Evolutionary conservation across 164 flowering plant genomes (phyloP), one percentile per base, ranked within the genome.

Genomic region (Kalanchoe fedtschenkoi): DNA sequence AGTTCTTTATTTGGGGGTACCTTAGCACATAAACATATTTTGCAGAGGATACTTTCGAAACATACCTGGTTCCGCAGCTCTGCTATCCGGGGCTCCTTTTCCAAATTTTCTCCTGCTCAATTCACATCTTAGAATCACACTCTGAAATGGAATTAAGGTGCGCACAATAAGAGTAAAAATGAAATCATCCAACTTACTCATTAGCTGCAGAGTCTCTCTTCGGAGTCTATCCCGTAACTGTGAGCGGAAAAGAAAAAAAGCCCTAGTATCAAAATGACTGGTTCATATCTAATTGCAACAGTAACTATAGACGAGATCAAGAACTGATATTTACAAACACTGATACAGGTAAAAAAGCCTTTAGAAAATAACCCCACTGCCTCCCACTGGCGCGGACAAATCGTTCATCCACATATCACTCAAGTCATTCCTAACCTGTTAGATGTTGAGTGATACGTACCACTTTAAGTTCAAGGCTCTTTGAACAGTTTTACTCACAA

Each of bases 201-300:
- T 83, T 63, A 95, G 91, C 83, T 95, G 95, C 69, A 88, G 61
- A n/a, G 96, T 88, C 69, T 84, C 99, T 72, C 81, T 85, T 62
- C 78, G 76, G 22, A 95, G 91, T 69, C 91, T 97, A 76, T 88
- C 89, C 44, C 84, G 77, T 22, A 95, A 70, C 99, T 95, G 82
- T 33, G 19, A 63, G 15, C n/a, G 34, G 22, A 6, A 24, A 16
- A 6, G n/a, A n/a, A 32, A 35, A 26, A 38, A 38, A 54, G 10
- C 15, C 26, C 55, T 21, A 58, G 38, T 19, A 41, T 21, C 19
- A 1, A 34, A 35, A 1, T 3, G 13, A 32, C 17, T n/a, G 1
- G 51, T 32, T 35, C 28, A 30, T 54, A 30, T 37, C 24, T 28
- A 26, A 39, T 15, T 6, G 17, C 22, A 66, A 61, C 9, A 6